These are phyloP conservation scores for Leccinum sublutescens DNA, from an alignment of 768 basidiomycete species.

Conservation along the genomic window DNA sequence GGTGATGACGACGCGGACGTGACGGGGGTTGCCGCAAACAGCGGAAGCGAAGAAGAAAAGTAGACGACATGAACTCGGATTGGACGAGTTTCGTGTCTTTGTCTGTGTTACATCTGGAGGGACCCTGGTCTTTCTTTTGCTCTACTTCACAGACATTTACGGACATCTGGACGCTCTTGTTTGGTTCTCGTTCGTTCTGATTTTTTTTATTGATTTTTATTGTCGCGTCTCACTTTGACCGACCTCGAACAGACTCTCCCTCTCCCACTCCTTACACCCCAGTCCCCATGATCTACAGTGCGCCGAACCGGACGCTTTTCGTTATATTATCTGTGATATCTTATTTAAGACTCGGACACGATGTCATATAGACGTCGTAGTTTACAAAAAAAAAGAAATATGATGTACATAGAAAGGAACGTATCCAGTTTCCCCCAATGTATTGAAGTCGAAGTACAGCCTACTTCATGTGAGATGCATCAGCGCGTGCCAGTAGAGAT, in stretches of 20 bases:
- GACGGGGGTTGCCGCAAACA: neutral
- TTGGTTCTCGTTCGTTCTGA: neutral
- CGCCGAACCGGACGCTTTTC: neutral
- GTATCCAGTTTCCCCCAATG: neutral
- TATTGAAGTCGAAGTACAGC: neutral
- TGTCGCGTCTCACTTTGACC: neutral
- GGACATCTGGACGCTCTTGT: neutral
- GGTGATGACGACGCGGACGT: neutral
- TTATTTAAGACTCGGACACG: constrained; percentile 8
- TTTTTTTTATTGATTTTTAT: neutral
- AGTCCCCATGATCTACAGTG: too few species aligned
- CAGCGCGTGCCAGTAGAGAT: neutral
- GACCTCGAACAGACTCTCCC: neutral
- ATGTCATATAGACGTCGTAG: constrained; percentile 2
- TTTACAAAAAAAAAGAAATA: neutral
- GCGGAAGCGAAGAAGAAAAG: constrained; percentile 11
- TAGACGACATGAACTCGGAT: constrained; percentile 16
- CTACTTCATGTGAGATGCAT: neutral
- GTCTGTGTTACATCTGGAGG: neutral
- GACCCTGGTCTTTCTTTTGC: neutral
- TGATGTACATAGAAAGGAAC: neutral
- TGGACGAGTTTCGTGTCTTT: neutral
- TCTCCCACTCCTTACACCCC: neutral
- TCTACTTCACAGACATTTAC: neutral
- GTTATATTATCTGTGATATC: neutral